A percentile compares a stretch with the other conserved stretches of the same genome.
phyloP scores from a whole-genome alignment of 2,329 filamentous ascomycete species.

The Pseudogymnoascus sp. region DNA sequence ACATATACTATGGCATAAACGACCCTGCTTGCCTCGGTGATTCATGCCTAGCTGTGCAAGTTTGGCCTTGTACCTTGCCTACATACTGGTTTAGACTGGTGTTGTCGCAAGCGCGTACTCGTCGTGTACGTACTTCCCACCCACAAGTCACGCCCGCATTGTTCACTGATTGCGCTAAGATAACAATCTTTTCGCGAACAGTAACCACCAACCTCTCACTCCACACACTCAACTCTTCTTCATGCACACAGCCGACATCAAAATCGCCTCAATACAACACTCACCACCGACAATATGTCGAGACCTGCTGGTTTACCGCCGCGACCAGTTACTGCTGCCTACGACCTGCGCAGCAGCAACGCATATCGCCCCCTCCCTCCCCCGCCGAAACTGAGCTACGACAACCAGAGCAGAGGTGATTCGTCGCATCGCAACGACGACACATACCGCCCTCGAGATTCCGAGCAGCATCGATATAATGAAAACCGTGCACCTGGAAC shows the following conservation, averaged over 20 bases:
- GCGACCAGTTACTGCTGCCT: background rate
- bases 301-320: constrained; percentile 7
- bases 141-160: constrained; percentile 2
- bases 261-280: background rate
- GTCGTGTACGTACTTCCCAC: background rate
- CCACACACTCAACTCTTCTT: background rate
- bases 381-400: background rate
- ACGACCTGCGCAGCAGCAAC: background rate
- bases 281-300: background rate
- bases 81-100: constrained; percentile 2
- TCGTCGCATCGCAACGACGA: constrained; percentile 6
- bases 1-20: background rate
- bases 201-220: background rate
- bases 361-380: background rate
- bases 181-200: constrained; percentile 8
- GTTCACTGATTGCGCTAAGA: constrained; percentile 9
- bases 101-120: background rate
- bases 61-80: background rate
- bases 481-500: constrained; percentile 13
- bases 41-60: background rate
- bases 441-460: background rate
- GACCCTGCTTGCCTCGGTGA: background rate
- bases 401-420: background rate
- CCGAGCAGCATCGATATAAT: background rate
- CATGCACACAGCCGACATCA: constrained; percentile 3